These are phyloP conservation scores for Geotrichum reessii DNA, from an alignment of 1,139 yeast genomes.

Conservation along the genomic window DNA sequence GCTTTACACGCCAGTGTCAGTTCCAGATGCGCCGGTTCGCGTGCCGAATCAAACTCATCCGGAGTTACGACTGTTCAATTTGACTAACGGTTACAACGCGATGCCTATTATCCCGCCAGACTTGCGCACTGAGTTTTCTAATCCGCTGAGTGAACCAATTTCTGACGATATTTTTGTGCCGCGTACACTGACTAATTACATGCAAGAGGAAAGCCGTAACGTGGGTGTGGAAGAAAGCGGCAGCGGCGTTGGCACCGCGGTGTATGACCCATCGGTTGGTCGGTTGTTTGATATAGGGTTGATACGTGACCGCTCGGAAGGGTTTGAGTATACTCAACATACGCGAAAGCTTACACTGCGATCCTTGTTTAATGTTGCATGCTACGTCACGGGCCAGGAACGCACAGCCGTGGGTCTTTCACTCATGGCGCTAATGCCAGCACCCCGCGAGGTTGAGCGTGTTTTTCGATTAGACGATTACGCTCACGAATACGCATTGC, in stretches of 20 bases:
- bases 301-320: not conserved
- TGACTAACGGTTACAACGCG: conserved; percentile 12
- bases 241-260: not conserved
- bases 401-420: conserved; percentile 13
- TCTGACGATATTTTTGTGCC: conserved; percentile 1
- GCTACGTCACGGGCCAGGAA: conserved; percentile 14
- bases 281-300: conserved; percentile 14
- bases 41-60: not conserved
- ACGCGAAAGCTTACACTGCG: not conserved
- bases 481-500: not conserved
- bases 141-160: not conserved
- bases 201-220: conserved; percentile 1
- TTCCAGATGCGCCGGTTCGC: conserved; percentile 1
- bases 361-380: not conserved
- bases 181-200: not conserved
- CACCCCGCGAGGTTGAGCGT: not conserved
- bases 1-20: conserved; percentile 9
- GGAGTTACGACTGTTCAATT: conserved; percentile 7
- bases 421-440: not conserved
- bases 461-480: not conserved
- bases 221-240: not conserved
- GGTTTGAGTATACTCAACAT: not conserved
- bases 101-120: conserved; percentile 12
- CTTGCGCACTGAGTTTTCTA: not conserved
- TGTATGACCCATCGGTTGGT: conserved; percentile 10